Percentiles rank a stretch among this genome's conserved stretches.
phyloP scores from a whole-genome alignment of 805 yeast genomes.

The Blastobotrys peoriensis region DNA sequence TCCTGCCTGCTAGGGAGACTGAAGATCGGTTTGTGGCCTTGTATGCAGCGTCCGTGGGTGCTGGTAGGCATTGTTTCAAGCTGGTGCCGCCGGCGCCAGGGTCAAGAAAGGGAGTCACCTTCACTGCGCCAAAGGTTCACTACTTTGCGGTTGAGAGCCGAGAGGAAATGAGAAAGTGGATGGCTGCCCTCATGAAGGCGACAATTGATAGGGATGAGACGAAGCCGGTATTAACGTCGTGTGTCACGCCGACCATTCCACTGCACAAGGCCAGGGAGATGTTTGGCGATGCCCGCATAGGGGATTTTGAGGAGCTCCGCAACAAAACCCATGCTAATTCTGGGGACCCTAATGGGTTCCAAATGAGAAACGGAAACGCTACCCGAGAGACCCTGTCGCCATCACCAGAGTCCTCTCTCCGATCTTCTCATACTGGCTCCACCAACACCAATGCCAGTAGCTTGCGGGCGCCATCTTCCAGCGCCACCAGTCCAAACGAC shows the following conservation, averaged over 20 bases:
- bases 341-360: not conserved
- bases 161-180: conserved; percentile 93
- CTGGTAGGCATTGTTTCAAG: conserved; percentile 86
- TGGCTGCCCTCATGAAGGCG: conserved; percentile 89
- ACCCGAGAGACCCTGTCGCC: not conserved
- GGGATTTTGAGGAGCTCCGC: conserved; percentile 20
- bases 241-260: conserved; percentile 92
- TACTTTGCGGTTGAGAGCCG: conserved; percentile 90
- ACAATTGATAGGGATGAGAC: conserved; percentile 93
- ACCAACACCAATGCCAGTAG: conserved; percentile 18
- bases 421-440: conserved; percentile 20
- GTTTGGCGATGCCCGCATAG: conserved; percentile 55
- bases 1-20: conserved; percentile 66
- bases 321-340: conserved; percentile 9
- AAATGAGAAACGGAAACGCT: not conserved
- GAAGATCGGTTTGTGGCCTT: conserved; percentile 82
- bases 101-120: conserved; percentile 86
- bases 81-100: conserved; percentile 98
- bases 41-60: conserved; percentile 89
- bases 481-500: conserved; percentile 1
- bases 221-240: conserved; percentile 86
- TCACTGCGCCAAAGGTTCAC: conserved; percentile 93
- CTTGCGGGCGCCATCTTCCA: conserved; percentile 9
- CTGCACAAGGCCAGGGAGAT: conserved; percentile 81
- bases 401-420: conserved; percentile 18